Percentiles rank a stretch among this genome's conserved stretches.
phyloP scores from a whole-genome alignment of 108 stramenopile species.

The Cylindrotheca fusiformis region DNA sequence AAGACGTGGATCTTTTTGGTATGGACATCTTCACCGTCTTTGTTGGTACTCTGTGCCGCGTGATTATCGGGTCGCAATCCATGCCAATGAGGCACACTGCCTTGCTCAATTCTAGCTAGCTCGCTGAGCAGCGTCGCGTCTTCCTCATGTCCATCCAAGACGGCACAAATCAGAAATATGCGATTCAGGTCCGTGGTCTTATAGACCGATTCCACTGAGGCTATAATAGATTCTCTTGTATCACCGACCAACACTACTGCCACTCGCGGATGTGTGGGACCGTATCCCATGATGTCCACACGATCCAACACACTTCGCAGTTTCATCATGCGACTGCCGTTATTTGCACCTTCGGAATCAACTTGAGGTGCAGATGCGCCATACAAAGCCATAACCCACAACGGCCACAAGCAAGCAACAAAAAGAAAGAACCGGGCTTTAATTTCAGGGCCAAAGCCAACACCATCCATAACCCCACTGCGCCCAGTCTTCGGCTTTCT shows the following conservation, averaged over 20 bases:
- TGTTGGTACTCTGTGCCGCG: conserved; percentile 3
- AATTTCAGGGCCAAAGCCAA: background rate
- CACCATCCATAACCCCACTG: background rate
- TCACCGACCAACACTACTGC: conserved; percentile 63
- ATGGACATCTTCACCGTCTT: conserved; percentile 39
- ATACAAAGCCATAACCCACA: conserved; percentile 42
- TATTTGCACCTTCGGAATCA: conserved; percentile 1
- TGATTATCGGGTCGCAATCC: conserved; percentile 44
- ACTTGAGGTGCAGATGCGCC: conserved; percentile 15
- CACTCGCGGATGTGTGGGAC: conserved; percentile 70
- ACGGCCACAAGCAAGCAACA: conserved; percentile 54
- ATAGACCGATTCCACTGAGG: conserved; percentile 42
- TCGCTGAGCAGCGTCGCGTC: conserved; percentile 12
- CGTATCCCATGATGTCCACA: conserved; percentile 76
- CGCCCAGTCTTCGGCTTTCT: background rate
- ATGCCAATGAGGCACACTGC: conserved; percentile 59
- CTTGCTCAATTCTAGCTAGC: conserved; percentile 37
- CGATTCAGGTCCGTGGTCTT: conserved; percentile 62
- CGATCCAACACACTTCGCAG: conserved; percentile 56
- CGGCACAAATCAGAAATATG: conserved; percentile 65
- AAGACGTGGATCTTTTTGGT: conserved; percentile 62
- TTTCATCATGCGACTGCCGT: conserved; percentile 3
- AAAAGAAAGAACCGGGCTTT: conserved; percentile 26
- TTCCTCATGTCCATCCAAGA: conserved; percentile 44
- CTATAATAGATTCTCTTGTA: conserved; percentile 6